Evolutionary conservation across 768 basidiomycete species (phyloP), one percentile per base, ranked within the genome.

Genomic region (Tylopilus sp.): DNA sequence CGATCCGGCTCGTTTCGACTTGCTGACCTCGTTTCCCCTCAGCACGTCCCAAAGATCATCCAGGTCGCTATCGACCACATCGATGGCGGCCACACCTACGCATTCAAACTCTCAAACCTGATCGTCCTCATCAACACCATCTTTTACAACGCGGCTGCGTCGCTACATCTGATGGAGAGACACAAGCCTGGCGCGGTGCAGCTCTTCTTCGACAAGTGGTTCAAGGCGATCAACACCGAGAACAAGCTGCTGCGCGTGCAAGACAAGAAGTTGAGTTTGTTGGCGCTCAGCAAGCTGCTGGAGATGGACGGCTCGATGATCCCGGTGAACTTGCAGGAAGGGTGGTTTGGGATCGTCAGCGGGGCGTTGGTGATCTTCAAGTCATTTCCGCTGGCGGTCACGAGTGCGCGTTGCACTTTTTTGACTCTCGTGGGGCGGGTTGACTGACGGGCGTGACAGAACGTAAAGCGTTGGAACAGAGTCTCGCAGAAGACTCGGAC

Each of bases 121-220:
- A 82, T 92, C 66, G 87, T 92, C 41, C 82, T 94, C 63, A 76
- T 94, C 71, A 92, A 92, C 62, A 71, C 85, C 25, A 78, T 93
- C 16, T 79, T 90, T 38, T 94, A 94, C 77, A 94, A 92, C 70
- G 84, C 93, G 6, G 74, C 79, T 4, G 85, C 87, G 1, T 78
- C 91, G 3, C 77, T 95, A 37, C 85, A 84, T 54, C 66, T 92
- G 50, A 87, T 95, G 76, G 88, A 90, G 63, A 68, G 59, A 29
- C 71, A 76, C 62, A 75, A 75, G 24, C 71, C 83, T 0, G 84
- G 84, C n/a, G 73, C 77, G 33, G 79, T 86, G 1, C 83, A 86
- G 33, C 63, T 69, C n/a, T 92, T 95, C 77, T 92, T 95, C 65
- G 83, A 90, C 64, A 79, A 75, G 57, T 95, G 92, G 92, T 93